phyloP scores from a whole-genome alignment of 192 early-diverging fungal species.

The Coemansia sp. region DNA sequence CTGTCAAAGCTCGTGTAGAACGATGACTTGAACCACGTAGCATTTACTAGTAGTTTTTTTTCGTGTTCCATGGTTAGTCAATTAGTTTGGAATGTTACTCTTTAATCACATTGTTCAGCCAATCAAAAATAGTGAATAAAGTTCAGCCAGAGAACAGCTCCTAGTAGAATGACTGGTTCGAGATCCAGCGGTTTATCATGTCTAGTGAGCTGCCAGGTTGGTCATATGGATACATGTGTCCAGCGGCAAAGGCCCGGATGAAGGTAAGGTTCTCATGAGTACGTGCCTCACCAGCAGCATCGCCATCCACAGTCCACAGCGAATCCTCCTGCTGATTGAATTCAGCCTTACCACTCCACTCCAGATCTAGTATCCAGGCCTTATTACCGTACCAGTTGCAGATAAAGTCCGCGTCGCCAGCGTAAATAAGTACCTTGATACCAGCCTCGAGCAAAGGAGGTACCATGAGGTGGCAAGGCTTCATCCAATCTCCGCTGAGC shows the following conservation, averaged over 20 bases:
- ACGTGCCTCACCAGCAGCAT: conserved; percentile 68
- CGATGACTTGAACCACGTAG: not conserved
- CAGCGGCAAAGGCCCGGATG: conserved; percentile 83
- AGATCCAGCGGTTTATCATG: conserved; percentile 88
- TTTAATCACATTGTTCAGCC: not conserved
- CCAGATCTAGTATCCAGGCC: conserved; percentile 83
- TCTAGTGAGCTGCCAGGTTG: conserved; percentile 80
- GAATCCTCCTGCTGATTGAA: conserved; percentile 71
- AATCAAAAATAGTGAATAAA: not conserved
- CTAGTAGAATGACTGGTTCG: conserved; percentile 44
- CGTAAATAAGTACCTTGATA: conserved; percentile 85
- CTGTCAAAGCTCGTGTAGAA: not conserved
- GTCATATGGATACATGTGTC: conserved; percentile 95
- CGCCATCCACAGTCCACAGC: conserved; percentile 71
- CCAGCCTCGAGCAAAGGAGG: conserved; percentile 77
- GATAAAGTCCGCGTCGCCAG: conserved; percentile 93
- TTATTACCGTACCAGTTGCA: conserved; percentile 93
- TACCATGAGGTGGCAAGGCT: conserved; percentile 70
- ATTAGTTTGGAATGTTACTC: not conserved
- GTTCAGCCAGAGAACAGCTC: not conserved
- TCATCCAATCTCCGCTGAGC: conserved; percentile 89
- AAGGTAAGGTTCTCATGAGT: conserved; percentile 76
- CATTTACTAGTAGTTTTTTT: not conserved
- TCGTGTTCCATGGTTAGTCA: not conserved
- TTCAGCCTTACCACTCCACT: conserved; percentile 77